Percentiles rank a stretch among this genome's conserved stretches.
phyloP scores from a whole-genome alignment of 2,329 filamentous ascomycete genomes.

The Gyromitra esculenta region DNA sequence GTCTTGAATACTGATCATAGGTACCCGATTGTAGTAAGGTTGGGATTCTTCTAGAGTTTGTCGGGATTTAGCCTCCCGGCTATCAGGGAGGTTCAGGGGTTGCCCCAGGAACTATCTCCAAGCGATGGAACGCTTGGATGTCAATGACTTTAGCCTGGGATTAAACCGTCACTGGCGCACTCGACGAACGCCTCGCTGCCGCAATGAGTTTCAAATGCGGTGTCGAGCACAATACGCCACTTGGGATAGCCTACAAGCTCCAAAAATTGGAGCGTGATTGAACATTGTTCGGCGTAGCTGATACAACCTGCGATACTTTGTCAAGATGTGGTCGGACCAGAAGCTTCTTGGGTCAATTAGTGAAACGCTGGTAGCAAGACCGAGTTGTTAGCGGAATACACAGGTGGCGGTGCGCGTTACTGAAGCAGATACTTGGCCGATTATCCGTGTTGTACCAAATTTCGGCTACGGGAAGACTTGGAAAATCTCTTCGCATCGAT shows the following conservation, averaged over 20 bases:
- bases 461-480: background rate
- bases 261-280: background rate
- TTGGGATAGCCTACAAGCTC: background rate
- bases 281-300: background rate
- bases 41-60: background rate
- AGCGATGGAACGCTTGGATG: background rate
- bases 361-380: background rate
- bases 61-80: background rate
- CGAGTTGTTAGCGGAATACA: background rate
- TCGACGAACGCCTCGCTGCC: conserved; percentile 5
- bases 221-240: background rate
- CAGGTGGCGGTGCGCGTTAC: background rate
- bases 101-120: background rate
- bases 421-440: background rate
- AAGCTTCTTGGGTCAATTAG: background rate
- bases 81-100: background rate
- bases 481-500: background rate
- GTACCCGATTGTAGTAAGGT: background rate
- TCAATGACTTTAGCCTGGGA: conserved; percentile 8
- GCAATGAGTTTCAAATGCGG: background rate
- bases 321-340: background rate
- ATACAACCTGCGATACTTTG: background rate
- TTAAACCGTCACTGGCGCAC: background rate
- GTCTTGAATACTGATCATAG: background rate
- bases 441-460: background rate